A percentile compares a stretch with the other conserved stretches of the same genome.
phyloP scores from a whole-genome alignment of 306 rosid species.

The Vicia sativa region DNA sequence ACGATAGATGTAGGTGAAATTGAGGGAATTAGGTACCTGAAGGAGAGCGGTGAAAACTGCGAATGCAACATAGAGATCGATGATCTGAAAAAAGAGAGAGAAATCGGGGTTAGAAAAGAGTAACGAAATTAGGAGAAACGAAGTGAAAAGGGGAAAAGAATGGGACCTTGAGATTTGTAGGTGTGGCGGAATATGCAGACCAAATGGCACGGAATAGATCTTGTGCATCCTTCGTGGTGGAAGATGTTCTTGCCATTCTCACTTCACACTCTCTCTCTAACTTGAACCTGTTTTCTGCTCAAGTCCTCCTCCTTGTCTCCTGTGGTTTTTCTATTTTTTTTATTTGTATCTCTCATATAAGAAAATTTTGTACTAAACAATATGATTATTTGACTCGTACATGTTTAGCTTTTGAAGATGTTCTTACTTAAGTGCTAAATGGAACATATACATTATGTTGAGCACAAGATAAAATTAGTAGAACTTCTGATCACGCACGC shows the following conservation, averaged over 20 bases:
- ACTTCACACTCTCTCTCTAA: background rate
- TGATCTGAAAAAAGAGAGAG: constrained; percentile 55
- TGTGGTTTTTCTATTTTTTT: background rate
- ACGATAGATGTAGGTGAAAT: constrained; percentile 24
- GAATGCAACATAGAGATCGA: constrained; percentile 76
- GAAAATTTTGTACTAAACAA: too few species aligned
- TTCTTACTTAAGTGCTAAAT: too few species aligned
- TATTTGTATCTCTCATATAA: too few species aligned
- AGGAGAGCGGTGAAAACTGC: constrained; percentile 79
- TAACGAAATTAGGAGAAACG: background rate
- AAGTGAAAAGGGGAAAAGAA: constrained; percentile 41
- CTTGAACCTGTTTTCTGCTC: background rate
- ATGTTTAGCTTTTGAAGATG: too few species aligned
- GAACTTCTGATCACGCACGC: too few species aligned
- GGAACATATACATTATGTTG: too few species aligned
- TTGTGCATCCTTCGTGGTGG: constrained; percentile 66
- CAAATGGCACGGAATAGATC: constrained; percentile 68
- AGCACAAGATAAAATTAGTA: too few species aligned
- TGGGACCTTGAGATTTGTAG: constrained; percentile 73
- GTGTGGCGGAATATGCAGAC: constrained; percentile 83
- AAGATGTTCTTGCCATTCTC: constrained; percentile 40
- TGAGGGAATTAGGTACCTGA: constrained; percentile 53
- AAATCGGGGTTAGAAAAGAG: constrained; percentile 33
- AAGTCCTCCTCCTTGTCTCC: background rate
- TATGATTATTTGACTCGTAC: too few species aligned